Evolutionary conservation across 1,284 basidiomycete genomes (phyloP).

Genomic region (Cryptococcus hybrid): DNA sequence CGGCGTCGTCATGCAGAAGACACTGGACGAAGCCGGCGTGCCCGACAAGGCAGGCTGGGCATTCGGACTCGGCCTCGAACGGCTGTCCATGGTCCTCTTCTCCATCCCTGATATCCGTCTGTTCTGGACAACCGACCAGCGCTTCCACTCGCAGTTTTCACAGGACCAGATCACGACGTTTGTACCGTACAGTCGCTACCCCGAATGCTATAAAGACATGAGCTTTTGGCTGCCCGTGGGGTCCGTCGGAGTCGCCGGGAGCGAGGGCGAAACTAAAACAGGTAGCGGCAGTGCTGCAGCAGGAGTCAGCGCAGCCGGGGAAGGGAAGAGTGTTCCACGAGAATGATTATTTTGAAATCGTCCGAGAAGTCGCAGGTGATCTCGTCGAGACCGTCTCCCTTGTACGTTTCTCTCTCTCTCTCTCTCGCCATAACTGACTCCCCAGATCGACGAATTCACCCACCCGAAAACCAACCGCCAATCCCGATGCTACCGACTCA

Average conservation of each 20-base stretch:
- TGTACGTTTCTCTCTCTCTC: constrained; percentile 53
- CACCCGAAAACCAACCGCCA: constrained; percentile 83
- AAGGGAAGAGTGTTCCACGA: constrained; percentile 64
- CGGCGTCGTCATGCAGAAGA: constrained; percentile 87
- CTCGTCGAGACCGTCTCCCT: constrained; percentile 85
- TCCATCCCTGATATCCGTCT: constrained; percentile 98
- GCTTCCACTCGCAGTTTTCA: constrained; percentile 86
- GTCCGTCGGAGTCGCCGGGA: neutral
- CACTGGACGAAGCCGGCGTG: constrained; percentile 77
- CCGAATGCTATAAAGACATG: constrained; percentile 83
- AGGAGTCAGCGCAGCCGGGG: neutral
- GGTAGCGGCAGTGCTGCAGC: neutral
- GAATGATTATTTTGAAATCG: constrained; percentile 95
- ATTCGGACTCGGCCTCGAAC: constrained; percentile 84
- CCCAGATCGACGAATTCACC: constrained; percentile 83
- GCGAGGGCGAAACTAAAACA: neutral
- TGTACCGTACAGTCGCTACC: constrained; percentile 85
- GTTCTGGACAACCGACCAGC: constrained; percentile 90
- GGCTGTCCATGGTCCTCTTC: constrained; percentile 98
- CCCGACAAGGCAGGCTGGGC: neutral
- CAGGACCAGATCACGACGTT: constrained; percentile 74
- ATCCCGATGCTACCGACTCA: constrained; percentile 86
- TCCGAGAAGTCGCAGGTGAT: constrained; percentile 88
- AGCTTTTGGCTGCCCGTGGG: constrained; percentile 78
- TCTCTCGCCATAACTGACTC: too few relatives aligned